Conservation (phyloP, 192 early-diverging fungal species). For the Phlyctochytrium planicorne region DNA sequence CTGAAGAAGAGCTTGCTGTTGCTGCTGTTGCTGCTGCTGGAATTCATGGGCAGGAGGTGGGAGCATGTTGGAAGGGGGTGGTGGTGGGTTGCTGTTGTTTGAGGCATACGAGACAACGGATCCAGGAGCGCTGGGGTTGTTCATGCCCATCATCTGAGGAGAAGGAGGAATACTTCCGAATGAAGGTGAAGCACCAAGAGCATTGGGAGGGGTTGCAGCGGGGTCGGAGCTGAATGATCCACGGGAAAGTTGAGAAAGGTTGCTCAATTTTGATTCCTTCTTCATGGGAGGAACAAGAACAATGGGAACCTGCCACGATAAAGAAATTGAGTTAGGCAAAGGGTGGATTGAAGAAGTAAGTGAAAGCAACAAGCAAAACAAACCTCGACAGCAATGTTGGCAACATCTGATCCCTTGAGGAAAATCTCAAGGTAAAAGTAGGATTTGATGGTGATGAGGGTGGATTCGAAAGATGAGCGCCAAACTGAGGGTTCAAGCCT, state of each 20-base stretch:
- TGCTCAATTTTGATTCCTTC: neutral
- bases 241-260: neutral
- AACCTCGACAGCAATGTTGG: constrained; percentile 26
- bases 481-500: constrained; percentile 19
- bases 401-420: constrained; percentile 9
- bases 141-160: neutral
- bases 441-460: constrained; percentile 16
- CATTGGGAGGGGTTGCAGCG: neutral
- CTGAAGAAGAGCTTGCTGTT: neutral
- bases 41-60: neutral
- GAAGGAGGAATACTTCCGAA: neutral
- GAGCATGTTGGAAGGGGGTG: neutral
- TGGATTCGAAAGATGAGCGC: constrained; percentile 3
- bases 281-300: constrained; percentile 9
- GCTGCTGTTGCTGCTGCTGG: constrained; percentile 1
- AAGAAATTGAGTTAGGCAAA: no score
- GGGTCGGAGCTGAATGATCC: neutral
- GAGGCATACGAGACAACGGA: no score
- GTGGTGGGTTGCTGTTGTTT: no score
- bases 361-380: no score
- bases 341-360: no score
- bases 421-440: constrained; percentile 27
- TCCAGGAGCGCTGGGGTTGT: neutral
- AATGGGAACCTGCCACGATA: no score
- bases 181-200: neutral